Evolutionary conservation across 106 monocot genomes (phyloP), one percentile per base, ranked within the genome.

Genomic region (Alisma plantagoaquatica): DNA sequence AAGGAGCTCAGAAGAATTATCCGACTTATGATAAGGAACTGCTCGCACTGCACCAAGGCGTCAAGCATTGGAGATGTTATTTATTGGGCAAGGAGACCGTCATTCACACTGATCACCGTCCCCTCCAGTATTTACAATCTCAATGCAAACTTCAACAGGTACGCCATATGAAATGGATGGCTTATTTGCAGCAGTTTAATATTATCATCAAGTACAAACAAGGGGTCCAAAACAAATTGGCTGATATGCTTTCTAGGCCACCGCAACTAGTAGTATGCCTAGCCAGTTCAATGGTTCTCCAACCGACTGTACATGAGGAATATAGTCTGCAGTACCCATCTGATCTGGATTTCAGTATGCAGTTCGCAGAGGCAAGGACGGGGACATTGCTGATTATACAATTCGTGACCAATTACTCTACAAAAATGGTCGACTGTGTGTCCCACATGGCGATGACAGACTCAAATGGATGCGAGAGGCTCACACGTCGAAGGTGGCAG

Each of bases 141-240:
- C 24, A 67, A 11, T 25, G 41, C 15, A 38, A 32, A 29, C 15
- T 67, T 1, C 25, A 57, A 41, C 35, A 63, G 29, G 63, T 28
- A 28, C 17, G 15, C 3, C 62, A 63, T 21, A 52, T 63, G 41
- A 63, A 63, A 27, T 52, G 18, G 41, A 52, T 18, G 18, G 22
- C 51, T 0, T 41, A 51, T 18, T 12, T 52, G 2, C 63, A 51
- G 1, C 48, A 67, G 29, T 57, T 49, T 31, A 55, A 67, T 14
- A 0, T 67, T 2, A 35, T 67, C 2, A 29, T 67, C 27, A 67
- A 49, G 2, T 67, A 67, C 26, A 56, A 57, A 31, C 49, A 67
- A 17, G 56, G 19, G 2, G 25, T 20, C 1, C 21, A 41, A 17
- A 63, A 63, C 28, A 49, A 41, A 16, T 16, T 51, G n/a, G 51